Base-by-base conservation (phyloP, 768 basidiomycete species). In the Xerocomellus amylosporus region DNA sequence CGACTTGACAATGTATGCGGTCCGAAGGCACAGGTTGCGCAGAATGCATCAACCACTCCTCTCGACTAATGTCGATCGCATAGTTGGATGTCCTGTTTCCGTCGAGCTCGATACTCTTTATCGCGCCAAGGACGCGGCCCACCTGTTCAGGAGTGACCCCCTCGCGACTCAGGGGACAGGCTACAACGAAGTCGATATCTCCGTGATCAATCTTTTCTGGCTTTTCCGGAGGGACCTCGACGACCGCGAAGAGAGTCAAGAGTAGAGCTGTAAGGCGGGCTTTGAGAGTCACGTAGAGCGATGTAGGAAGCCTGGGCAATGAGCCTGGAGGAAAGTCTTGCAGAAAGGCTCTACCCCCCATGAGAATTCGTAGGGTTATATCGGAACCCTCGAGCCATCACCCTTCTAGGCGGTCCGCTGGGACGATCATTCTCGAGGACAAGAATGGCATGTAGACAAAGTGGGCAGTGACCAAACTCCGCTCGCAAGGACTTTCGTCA, bases 261-360 rank as follows among this genome's bases (percentile, higher is more conserved):
- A 90, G 65, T 6, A 66, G 73, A 2, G 75, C 61, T 1, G 67
- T 56, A 4, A 84, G 63, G 19, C 73, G 76, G 1, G 71, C 62
- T 68, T 85, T 88, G 38, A 87, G 65, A 0, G 71, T 62, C 13
- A 64, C 39, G 66, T 90, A 90, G 45, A 81, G 73, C 1, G 65
- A 34, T 0, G 83, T 77, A n/a, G 81, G 77, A 47, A 90, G 76
- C 5, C 88, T 80, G 39, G 86, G 87, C 58, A 88, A 82, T 0
- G 79, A 71, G 12, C 65, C 72, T 10, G 75, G 50, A 9, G 74
- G 68, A 3, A 84, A 69, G 15, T 61, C 53, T 36, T 77, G 69
- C 43, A 73, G 69, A 71, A 90, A 89, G 5, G 87, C 87, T 64
- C 77, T 85, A 15, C 88, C 88, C 10, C 87, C 88, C 88, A 89